Evolutionary conservation across 108 stramenopile species (phyloP), one percentile per base, ranked within the genome.

Genomic region (Pseudonitzschia delicatissima): DNA sequence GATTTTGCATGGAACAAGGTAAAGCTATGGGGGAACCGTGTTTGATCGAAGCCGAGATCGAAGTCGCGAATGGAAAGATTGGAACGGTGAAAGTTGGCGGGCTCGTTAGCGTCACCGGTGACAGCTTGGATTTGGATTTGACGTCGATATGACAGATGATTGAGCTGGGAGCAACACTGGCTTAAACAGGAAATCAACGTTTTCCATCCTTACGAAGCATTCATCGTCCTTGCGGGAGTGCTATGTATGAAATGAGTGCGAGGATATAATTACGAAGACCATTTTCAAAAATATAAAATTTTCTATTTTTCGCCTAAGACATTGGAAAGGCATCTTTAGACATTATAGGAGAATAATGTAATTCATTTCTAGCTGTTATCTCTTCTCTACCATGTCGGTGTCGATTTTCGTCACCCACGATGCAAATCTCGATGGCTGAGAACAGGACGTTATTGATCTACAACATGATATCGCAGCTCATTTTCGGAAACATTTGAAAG

Each of bases 21-120:
- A 48, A 17, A 23, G 47, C 47, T 6, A 48, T 48, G 47, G 47
- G 47, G 21, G 47, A 48, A 48, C 47, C 47, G 2, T 48, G 47
- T 21, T 48, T 48, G 47, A 21, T 48, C 47, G 47, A 48, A 18
- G 47, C 47, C 9, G 47, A 48, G 23, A 48, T 48, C 47, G 47
- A 48, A 48, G 47, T 48, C 6, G 17, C 23, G 2, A 7, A 21
- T 48, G 47, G 20, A 23, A 7, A 18, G 4, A 48, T 48, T 7
- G 47, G 13, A 48, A 48, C 20, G 1, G 47, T 48, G 20, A 48
- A 48, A 23, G 47, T 48, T 48, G 47, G 47, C 23, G 47, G 47
- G 23, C 47, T 48, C 20, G 47, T 23, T 23, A 48, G 20, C 7
- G 47, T 48, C 21, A 7, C 20, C 20, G 47, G 47, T 4, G 47